Evolutionary conservation across 2,329 filamentous ascomycete species (phyloP).

Genomic region (Ophiostoma ips): DNA sequence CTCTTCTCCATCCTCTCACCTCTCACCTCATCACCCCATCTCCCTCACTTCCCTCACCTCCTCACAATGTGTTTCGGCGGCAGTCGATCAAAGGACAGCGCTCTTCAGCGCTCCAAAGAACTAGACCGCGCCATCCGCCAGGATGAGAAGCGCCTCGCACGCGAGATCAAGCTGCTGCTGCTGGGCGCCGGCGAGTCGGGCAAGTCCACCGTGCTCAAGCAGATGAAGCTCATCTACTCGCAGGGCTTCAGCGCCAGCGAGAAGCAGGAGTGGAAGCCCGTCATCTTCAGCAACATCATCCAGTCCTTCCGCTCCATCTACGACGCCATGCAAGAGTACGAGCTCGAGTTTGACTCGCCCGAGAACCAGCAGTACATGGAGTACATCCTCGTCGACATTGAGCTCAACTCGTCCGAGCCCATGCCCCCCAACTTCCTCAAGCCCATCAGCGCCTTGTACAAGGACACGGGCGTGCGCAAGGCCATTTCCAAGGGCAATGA

Average conservation of each 20-base stretch:
- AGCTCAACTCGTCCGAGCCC: slow-evolving; percentile 68
- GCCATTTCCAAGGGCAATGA: slow-evolving; percentile 93
- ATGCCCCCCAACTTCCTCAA: slow-evolving; percentile 66
- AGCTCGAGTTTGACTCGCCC: slow-evolving; percentile 62
- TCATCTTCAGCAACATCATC: slow-evolving; percentile 90
- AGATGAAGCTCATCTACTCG: slow-evolving; percentile 96
- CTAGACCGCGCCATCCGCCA: slow-evolving; percentile 76
- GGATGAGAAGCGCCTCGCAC: slow-evolving; percentile 75
- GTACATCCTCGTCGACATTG: slow-evolving; percentile 62
- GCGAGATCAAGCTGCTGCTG: slow-evolving; percentile 86
- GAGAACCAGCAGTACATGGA: slow-evolving; percentile 74
- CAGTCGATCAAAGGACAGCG: slow-evolving; percentile 36
- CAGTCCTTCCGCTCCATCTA: slow-evolving; percentile 84
- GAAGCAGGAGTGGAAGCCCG: slow-evolving; percentile 83
- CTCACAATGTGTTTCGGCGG: slow-evolving; percentile 52
- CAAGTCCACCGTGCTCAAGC: slow-evolving; percentile 94
- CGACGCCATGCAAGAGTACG: slow-evolving; percentile 79
- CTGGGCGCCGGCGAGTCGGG: slow-evolving; percentile 84
- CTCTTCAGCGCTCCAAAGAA: slow-evolving; percentile 48
- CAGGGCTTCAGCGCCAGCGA: slow-evolving; percentile 83
- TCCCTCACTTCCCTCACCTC: neutral
- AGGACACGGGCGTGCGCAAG: slow-evolving; percentile 65
- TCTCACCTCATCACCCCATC: neutral
- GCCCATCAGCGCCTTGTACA: slow-evolving; percentile 76
- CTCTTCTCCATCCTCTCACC: neutral